A percentile compares a stretch with the other conserved stretches of the same genome.
phyloP scores from a whole-genome alignment of 495 filamentous ascomycete genomes.

The Choiromyces venosus region DNA sequence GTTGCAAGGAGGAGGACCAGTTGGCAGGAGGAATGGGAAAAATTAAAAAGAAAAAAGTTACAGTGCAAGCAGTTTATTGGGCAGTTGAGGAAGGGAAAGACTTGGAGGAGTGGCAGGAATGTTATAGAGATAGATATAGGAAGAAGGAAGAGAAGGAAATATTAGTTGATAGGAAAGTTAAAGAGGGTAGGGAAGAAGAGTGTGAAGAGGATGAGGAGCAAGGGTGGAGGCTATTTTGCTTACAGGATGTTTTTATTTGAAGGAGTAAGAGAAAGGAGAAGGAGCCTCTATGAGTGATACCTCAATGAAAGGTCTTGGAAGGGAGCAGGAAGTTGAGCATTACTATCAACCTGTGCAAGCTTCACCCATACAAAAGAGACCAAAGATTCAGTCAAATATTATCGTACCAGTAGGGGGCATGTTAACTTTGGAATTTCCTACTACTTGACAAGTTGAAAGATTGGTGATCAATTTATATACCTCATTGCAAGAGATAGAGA shows the following conservation, averaged over 20 bases:
- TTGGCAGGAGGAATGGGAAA: no score
- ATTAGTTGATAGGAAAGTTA: no score
- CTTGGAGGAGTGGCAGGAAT: no score
- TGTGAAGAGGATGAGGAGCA: background rate
- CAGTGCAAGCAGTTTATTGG: no score
- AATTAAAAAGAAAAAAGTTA: no score
- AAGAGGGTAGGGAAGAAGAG: background rate
- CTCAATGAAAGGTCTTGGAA: background rate
- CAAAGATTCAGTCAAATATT: conserved; percentile 1
- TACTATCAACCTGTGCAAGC: background rate
- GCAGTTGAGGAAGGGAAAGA: no score
- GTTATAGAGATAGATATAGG: no score
- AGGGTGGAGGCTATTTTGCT: background rate
- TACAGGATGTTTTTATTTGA: background rate
- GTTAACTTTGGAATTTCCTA: background rate
- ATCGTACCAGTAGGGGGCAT: background rate
- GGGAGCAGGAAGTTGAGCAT: background rate
- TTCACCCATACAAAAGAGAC: background rate
- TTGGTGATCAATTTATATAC: background rate
- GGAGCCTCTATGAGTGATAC: background rate
- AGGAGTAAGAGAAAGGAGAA: background rate
- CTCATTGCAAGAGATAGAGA: background rate
- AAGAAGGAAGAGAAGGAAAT: no score
- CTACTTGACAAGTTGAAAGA: background rate
- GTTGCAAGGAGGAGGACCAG: no score